A percentile compares a stretch with the other conserved stretches of the same genome.
Conservation (phyloP, 23 red algal genomes). For the Gracilariopsis chorda region DNA sequence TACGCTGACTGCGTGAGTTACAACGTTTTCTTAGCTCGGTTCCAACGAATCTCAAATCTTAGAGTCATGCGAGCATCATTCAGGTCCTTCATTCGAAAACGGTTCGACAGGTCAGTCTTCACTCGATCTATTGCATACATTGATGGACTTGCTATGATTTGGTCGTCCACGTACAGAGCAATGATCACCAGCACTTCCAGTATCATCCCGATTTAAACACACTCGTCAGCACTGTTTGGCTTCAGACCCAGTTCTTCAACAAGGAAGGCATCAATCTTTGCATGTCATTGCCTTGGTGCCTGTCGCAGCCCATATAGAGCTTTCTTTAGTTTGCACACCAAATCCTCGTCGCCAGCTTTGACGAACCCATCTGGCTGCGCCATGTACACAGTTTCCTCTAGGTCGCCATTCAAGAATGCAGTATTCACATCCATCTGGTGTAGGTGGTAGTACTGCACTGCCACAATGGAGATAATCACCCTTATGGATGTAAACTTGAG, state of each 20-base stretch:
- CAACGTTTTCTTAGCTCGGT: not conserved
- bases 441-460: not conserved
- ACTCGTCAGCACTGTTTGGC: not conserved
- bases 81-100: slow-evolving; percentile 12
- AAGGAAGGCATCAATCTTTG: not conserved
- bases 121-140: not conserved
- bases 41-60: slow-evolving; percentile 34
- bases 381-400: slow-evolving; percentile 46
- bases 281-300: not conserved
- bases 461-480: not conserved
- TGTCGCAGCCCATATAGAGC: not conserved
- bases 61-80: not conserved
- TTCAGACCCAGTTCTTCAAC: not conserved
- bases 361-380: not conserved
- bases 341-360: not conserved
- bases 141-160: not conserved
- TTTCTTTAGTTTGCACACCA: slow-evolving; percentile 32
- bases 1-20: slow-evolving; percentile 7
- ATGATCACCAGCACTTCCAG: not conserved
- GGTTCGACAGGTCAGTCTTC: not conserved
- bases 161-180: slow-evolving; percentile 21
- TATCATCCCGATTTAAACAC: not conserved
- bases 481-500: slow-evolving; percentile 20
- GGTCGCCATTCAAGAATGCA: slow-evolving; percentile 26
- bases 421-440: slow-evolving; percentile 21